These are phyloP conservation scores for Strobilomyces dryophilus DNA, from an alignment of 768 basidiomycete genomes.

Conservation along the genomic window DNA sequence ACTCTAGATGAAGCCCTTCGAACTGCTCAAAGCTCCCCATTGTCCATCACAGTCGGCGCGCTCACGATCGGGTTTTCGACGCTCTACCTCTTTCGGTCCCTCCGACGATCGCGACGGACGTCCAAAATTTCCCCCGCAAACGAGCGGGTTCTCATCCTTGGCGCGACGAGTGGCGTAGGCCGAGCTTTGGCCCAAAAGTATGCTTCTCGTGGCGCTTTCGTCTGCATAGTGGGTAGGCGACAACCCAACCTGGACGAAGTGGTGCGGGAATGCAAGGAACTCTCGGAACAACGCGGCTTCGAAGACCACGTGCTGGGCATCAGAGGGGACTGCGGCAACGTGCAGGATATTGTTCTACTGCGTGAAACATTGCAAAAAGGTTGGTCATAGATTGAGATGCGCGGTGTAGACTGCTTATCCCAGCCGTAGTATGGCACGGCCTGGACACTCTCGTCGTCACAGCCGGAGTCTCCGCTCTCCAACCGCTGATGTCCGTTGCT, in stretches of 20 bases:
- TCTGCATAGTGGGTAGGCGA: slow-evolving; percentile 73
- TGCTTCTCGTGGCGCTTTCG: slow-evolving; percentile 65
- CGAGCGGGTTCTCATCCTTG: slow-evolving; percentile 79
- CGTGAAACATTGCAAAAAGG: slow-evolving; percentile 51
- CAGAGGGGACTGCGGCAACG: slow-evolving; percentile 58
- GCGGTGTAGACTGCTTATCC: not conserved
- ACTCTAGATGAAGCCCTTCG: slow-evolving; percentile 4
- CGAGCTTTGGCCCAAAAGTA: slow-evolving; percentile 66
- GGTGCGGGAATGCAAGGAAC: slow-evolving; percentile 49
- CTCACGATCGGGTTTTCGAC: slow-evolving; percentile 14
- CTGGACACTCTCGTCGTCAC: slow-evolving; percentile 79
- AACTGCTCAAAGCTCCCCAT: slow-evolving; percentile 1
- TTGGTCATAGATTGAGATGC: slow-evolving; percentile 20
- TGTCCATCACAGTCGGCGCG: slow-evolving; percentile 8
- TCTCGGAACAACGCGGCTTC: slow-evolving; percentile 18
- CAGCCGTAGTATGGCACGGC: slow-evolving; percentile 64
- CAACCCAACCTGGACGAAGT: slow-evolving; percentile 53
- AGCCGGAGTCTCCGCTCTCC: slow-evolving; percentile 81
- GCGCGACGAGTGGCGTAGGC: slow-evolving; percentile 84
- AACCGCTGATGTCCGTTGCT: slow-evolving; percentile 69
- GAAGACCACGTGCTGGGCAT: slow-evolving; percentile 43
- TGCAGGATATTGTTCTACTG: slow-evolving; percentile 63
- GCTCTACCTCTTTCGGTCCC: slow-evolving; percentile 15
- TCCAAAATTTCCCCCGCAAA: slow-evolving; percentile 35
- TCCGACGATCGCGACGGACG: slow-evolving; percentile 27